phyloP scores from a whole-genome alignment of 495 filamentous ascomycete genomes.

The Podospora comata region DNA sequence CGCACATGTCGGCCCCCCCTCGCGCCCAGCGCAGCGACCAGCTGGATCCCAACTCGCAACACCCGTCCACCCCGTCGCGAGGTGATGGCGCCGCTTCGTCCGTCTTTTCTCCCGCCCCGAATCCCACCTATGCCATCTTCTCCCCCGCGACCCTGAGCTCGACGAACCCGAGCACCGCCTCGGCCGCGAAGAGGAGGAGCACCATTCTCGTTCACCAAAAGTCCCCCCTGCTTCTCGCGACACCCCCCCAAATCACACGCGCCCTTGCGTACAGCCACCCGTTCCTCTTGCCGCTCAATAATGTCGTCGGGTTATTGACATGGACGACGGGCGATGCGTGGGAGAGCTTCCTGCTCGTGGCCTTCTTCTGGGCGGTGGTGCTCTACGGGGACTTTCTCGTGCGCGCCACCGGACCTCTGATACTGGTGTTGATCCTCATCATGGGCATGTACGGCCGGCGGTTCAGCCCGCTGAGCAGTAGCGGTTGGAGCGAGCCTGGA shows the following conservation, averaged over 20 bases:
- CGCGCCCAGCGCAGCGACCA: constrained; percentile 36
- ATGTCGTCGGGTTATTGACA: constrained; percentile 74
- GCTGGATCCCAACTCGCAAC: constrained; percentile 27
- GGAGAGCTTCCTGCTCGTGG: constrained; percentile 91
- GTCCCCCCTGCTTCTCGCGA: constrained; percentile 86
- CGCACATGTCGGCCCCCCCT: constrained; percentile 50
- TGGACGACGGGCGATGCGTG: constrained; percentile 93
- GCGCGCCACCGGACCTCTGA: constrained; percentile 74
- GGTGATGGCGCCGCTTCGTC: constrained; percentile 27
- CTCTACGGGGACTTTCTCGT: constrained; percentile 83
- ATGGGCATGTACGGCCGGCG: constrained; percentile 88
- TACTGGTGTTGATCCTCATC: constrained; percentile 75
- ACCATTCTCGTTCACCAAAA: constrained; percentile 96
- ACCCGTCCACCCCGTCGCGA: constrained; percentile 28
- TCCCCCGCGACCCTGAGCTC: constrained; percentile 74
- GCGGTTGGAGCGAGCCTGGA: constrained; percentile 59
- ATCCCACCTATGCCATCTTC: constrained; percentile 53
- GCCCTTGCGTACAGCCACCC: constrained; percentile 92
- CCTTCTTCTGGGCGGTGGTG: constrained; percentile 76
- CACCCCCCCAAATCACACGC: constrained; percentile 87
- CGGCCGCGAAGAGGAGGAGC: constrained; percentile 72
- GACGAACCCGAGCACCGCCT: constrained; percentile 46
- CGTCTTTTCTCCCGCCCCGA: constrained; percentile 25
- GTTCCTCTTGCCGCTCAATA: constrained; percentile 83
- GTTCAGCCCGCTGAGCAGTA: constrained; percentile 86